A percentile compares a stretch with the other conserved stretches of the same genome.
phyloP scores from a whole-genome alignment of 371 early-diverging fungal species.

The Nematocida major region DNA sequence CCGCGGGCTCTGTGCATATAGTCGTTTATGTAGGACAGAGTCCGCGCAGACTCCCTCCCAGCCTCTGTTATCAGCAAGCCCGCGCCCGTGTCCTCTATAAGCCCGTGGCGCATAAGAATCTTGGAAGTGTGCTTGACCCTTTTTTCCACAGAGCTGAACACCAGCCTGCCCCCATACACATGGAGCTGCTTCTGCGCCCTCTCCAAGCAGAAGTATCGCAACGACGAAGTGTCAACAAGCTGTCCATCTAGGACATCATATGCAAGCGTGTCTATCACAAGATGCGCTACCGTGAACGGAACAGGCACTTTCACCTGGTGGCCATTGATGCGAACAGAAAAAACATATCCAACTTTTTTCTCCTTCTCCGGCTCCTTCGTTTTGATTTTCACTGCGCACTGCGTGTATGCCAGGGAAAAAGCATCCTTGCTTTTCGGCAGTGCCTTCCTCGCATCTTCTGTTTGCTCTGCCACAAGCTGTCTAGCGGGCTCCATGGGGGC shows the following conservation, averaged over 20 bases:
- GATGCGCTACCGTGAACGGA: slow-evolving; percentile 13
- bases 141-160: slow-evolving; percentile 21
- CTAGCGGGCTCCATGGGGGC: too few species aligned
- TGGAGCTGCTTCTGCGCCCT: not conserved
- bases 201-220: slow-evolving; percentile 9
- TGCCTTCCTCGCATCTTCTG: not conserved
- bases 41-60: not conserved
- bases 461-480: too few species aligned
- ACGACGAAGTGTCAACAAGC: not conserved
- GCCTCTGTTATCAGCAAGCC: not conserved
- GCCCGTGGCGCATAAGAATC: not conserved
- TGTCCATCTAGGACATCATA: not conserved
- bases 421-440: not conserved
- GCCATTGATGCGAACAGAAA: not conserved
- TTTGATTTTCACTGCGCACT: not conserved
- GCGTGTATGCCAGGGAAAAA: not conserved
- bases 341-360: not conserved
- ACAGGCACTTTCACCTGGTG: not conserved
- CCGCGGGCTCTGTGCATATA: too few species aligned
- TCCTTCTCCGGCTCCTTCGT: too few species aligned
- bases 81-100: not conserved
- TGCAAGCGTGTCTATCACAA: not conserved
- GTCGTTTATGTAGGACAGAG: too few species aligned
- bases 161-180: slow-evolving; percentile 1
- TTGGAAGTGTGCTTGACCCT: not conserved